A percentile compares a stretch with the other conserved stretches of the same genome.
phyloP scores from a whole-genome alignment of 2,329 filamentous ascomycete genomes.

The Penicillium hordei region DNA sequence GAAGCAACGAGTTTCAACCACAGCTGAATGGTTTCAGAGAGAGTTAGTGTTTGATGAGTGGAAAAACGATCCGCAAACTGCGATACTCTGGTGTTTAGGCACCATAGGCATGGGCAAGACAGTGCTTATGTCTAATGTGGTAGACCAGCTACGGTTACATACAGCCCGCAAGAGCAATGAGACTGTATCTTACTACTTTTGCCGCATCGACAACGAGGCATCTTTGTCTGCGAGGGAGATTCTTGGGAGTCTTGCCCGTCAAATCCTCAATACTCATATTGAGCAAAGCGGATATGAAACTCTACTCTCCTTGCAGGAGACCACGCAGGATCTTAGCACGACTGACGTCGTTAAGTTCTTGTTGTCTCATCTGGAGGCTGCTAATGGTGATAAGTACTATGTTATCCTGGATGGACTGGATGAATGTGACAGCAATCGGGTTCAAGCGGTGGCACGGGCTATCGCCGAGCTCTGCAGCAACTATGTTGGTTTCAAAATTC shows the following conservation, averaged over 20 bases:
- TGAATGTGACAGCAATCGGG: neutral
- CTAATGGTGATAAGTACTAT: neutral
- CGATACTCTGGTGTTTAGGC: neutral
- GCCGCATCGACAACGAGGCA: neutral
- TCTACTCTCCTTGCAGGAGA: neutral
- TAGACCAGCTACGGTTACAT: slow-evolving; percentile 12
- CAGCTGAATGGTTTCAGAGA: neutral
- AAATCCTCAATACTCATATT: slow-evolving; percentile 13
- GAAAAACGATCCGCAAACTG: neutral
- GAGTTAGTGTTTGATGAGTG: neutral
- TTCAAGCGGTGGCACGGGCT: neutral
- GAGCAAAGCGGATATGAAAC: neutral
- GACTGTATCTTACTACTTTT: slow-evolving; percentile 21
- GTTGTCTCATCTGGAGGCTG: neutral
- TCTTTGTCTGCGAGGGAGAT: slow-evolving; percentile 21
- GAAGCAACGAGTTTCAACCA: neutral
- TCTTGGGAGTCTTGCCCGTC: slow-evolving; percentile 21
- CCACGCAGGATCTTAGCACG: neutral
- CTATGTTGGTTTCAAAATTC: slow-evolving; percentile 2
- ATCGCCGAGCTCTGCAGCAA: slow-evolving; percentile 1
- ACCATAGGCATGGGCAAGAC: slow-evolving; percentile 18
- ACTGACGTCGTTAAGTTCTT: neutral
- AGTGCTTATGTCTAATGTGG: slow-evolving; percentile 20
- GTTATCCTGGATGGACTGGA: slow-evolving; percentile 6
- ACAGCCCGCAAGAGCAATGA: slow-evolving; percentile 5